Conservation (phyloP, 352 stramenopile genomes). For the Phytophthora multivora region DNA sequence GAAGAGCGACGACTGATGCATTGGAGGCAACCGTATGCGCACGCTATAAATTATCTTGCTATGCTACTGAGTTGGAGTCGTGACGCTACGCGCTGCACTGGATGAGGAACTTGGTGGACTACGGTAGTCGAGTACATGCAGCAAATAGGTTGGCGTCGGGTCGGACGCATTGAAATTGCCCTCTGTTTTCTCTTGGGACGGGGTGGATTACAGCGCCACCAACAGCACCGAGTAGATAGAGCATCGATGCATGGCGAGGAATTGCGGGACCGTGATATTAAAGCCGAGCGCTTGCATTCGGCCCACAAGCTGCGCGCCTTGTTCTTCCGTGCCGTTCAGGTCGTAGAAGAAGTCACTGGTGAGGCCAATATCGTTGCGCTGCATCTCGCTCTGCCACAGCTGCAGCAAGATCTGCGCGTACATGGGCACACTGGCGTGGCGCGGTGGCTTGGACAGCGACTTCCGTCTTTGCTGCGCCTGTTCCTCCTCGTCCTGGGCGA, state of each 20-base stretch:
- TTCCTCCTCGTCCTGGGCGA: constrained; percentile 51
- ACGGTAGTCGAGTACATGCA: constrained; percentile 5
- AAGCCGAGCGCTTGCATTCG: constrained; percentile 71
- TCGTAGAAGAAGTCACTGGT: constrained; percentile 75
- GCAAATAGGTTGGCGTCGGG: not conserved
- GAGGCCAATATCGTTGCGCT: constrained; percentile 60
- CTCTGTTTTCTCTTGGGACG: too few species aligned
- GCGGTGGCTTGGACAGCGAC: constrained; percentile 60
- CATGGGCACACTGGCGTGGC: constrained; percentile 67
- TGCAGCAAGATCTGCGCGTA: constrained; percentile 70
- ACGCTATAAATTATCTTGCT: constrained; percentile 43
- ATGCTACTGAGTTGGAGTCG: constrained; percentile 20
- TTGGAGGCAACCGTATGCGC: constrained; percentile 15
- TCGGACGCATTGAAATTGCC: too few species aligned
- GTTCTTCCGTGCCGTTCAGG: constrained; percentile 59
- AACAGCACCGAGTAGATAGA: constrained; percentile 77
- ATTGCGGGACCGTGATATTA: constrained; percentile 63
- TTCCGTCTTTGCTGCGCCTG: constrained; percentile 45
- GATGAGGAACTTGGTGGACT: constrained; percentile 1
- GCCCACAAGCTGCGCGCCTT: constrained; percentile 59
- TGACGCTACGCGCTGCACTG: constrained; percentile 13
- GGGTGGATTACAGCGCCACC: constrained; percentile 46
- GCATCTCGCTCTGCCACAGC: constrained; percentile 69
- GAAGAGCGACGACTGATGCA: constrained; percentile 7
- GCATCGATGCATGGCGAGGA: constrained; percentile 66